Evolutionary conservation across 202 grass and related monocot species (phyloP).

Genomic region (Panicum hallii): DNA sequence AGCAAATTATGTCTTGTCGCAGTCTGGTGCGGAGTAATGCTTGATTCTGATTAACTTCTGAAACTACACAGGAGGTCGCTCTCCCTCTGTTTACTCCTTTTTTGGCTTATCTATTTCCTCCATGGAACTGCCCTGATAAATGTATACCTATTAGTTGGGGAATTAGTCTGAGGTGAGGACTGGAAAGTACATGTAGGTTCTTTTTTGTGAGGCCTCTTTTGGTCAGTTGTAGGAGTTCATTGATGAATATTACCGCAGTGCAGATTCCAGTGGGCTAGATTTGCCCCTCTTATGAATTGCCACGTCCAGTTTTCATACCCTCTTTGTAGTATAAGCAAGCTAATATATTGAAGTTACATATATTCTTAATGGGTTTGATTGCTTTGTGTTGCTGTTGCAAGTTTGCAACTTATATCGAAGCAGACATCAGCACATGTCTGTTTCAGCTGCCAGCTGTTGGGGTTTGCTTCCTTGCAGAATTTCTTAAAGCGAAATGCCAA

Average conservation of each 20-base stretch:
- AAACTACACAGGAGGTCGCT: constrained; percentile 59
- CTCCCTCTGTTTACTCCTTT: constrained; percentile 52
- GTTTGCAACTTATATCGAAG: constrained; percentile 2
- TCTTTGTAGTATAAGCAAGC: constrained; percentile 18
- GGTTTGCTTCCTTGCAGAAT: background rate
- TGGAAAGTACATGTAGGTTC: constrained; percentile 49
- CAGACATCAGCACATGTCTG: background rate
- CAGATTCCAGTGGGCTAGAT: constrained; percentile 44
- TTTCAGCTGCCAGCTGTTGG: background rate
- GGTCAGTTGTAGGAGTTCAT: constrained; percentile 50
- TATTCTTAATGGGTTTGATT: background rate
- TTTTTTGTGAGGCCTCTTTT: constrained; percentile 40
- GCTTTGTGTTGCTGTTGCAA: background rate
- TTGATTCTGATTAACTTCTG: constrained; percentile 68
- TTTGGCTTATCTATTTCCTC: constrained; percentile 39
- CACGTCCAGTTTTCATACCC: background rate
- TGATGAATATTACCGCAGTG: constrained; percentile 43
- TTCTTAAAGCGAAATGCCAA: background rate
- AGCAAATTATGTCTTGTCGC: constrained; percentile 43
- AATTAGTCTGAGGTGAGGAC: constrained; percentile 54
- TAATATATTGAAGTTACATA: constrained; percentile 34
- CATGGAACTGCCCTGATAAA: constrained; percentile 52
- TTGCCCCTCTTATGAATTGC: constrained; percentile 24
- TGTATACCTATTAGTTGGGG: constrained; percentile 76
- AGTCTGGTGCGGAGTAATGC: constrained; percentile 43